Evolutionary conservation across 352 stramenopile species (phyloP), one percentile per base, ranked within the genome.

Genomic region (Pythium folliculosum): DNA sequence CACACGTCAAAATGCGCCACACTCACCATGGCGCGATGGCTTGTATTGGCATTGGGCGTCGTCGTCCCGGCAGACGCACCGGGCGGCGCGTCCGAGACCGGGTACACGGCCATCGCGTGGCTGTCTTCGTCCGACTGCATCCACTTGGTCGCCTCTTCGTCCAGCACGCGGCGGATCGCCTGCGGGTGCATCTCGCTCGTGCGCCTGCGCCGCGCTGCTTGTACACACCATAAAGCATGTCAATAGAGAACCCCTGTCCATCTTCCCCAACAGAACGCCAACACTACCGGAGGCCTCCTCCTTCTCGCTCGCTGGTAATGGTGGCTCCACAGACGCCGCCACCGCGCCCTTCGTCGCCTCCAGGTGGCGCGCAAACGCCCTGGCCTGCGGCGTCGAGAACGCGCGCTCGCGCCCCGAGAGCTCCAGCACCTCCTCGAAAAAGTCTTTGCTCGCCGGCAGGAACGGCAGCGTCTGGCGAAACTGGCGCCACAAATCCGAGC

Each of bases 161-260:
- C 81, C 35, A 92, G 59, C 14, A 84, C 77, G 21, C 75, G 77
- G n/a, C 77, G 76, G 38, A 92, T 84, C 10, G 86, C 86, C 53
- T 88, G 80, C 5, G 86, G 84, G 45, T 95, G 86, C 80, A 91
- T 92, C 64, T 95, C 86, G 54, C 76, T 92, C 7, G 84, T 91
- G 57, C 84, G 60, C 10, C 78, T 81, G 10, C 86, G 78, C 16
- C 75, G 69, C 17, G 83, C 81, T 74, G 25, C n/a, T 44, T 21
- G 17, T 52, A 19, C 19, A 4, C 40, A 10, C 44, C 25, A 51
- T 37, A 17, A 21, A n/a, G n/a, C n/a, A n/a, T n/a, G n/a, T n/a
- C n/a, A n/a, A n/a, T n/a, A n/a, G n/a, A n/a, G n/a, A n/a, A n/a
- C n/a, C n/a, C n/a, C n/a, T n/a, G n/a, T n/a, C n/a, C n/a, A n/a